Base-by-base conservation (phyloP, 352 stramenopile species). In the Globisporangium viniferum region DNA sequence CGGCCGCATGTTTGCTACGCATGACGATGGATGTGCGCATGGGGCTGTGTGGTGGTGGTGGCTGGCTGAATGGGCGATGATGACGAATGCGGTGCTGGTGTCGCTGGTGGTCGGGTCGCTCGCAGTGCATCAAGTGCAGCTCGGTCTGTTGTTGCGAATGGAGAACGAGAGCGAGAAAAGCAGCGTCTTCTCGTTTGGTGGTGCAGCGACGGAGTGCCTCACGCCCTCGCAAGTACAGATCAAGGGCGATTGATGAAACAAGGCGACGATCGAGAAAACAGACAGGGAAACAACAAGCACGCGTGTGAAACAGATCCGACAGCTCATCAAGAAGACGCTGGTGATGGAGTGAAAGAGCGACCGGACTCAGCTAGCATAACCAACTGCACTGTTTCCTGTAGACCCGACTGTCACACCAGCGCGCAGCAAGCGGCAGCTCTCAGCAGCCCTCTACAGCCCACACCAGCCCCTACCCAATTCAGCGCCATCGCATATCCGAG, bases 1-100 rank as follows among this genome's bases (percentile, higher is more conserved):
- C 67, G 60, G 27, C 46, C 51, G 59, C 59, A 59, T 71, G 66
- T 48, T 31, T 15, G 33, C 27, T 49, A 33, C 10, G 29, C 31
- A 41, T 61, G 56, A 39, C 9, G 10, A 31, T 48, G 20, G 33
- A 46, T 49, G 10, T 14, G 15, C 33, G 22, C 24, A 5, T 22
- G n/a, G 14, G 59, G n/a, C 15, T 55, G n/a, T 9, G 56, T 22
- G 56, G 18, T 27, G 56, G 18, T 27, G 15, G 12, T 15, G 27
- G 10, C 24, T 29, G 24, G 14, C 3, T 46, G 20, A 15, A 22
- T 62, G 56, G 22, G 20, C 10, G n/a, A 10, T 12, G 31, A 33
- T 46, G 56, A 33, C 4, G 56, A 14, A 31, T 35, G 33, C 46
- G 55, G 54, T 14, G 24, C 6, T 51, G 18, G 15, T 4, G 15